These are phyloP conservation scores for Halophytophthora batemanensis DNA, from an alignment of 352 stramenopile species.

Conservation along the genomic window DNA sequence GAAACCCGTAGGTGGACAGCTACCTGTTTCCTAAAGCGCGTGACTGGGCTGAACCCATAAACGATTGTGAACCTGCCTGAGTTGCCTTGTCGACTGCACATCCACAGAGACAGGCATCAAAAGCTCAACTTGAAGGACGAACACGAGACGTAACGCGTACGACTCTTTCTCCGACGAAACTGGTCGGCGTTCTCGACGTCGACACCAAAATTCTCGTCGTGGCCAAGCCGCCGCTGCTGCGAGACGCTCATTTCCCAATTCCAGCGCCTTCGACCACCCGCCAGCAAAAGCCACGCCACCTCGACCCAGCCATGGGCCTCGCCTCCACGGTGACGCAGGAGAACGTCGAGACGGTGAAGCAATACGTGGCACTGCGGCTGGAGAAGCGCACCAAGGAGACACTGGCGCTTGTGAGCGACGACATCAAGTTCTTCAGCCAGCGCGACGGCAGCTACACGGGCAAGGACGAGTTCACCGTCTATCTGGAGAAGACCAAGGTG, in stretches of 20 bases:
- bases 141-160: too few relatives aligned
- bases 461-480: conserved; percentile 37
- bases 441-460: conserved; percentile 43
- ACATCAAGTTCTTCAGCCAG: conserved; percentile 52
- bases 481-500: conserved; percentile 54
- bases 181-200: conserved; percentile 1
- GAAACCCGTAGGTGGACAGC: too few relatives aligned
- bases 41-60: too few relatives aligned
- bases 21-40: too few relatives aligned
- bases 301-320: conserved; percentile 23
- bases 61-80: too few relatives aligned
- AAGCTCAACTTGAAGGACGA: too few relatives aligned
- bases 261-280: background rate
- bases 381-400: conserved; percentile 37
- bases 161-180: too few relatives aligned
- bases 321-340: conserved; percentile 25
- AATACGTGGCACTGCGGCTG: conserved; percentile 40
- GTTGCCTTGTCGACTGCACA: too few relatives aligned
- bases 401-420: conserved; percentile 49
- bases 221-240: background rate
- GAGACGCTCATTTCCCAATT: conserved; percentile 14
- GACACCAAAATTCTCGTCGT: background rate
- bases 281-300: background rate
- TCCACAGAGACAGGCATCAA: too few relatives aligned
- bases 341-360: conserved; percentile 40